These are phyloP conservation scores for Xylaria sp. DNA, from an alignment of 2,329 filamentous ascomycete species.

Conservation along the genomic window DNA sequence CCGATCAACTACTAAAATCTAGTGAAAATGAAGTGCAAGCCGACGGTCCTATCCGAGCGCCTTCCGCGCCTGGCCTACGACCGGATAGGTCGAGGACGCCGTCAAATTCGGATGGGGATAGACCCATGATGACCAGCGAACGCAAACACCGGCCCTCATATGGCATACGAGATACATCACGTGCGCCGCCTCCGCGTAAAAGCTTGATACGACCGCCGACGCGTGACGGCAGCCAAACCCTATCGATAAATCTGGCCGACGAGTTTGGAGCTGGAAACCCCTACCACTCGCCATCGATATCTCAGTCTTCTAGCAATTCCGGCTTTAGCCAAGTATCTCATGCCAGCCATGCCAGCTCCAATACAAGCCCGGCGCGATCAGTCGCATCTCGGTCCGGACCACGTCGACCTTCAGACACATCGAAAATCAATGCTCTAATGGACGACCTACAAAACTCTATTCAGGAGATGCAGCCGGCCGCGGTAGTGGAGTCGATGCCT, in stretches of 20 bases:
- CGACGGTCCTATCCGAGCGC: slow-evolving; percentile 55
- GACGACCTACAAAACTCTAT: slow-evolving; percentile 66
- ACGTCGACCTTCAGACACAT: slow-evolving; percentile 54
- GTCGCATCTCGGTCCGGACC: slow-evolving; percentile 48
- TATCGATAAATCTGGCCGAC: slow-evolving; percentile 64
- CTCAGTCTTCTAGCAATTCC: slow-evolving; percentile 72
- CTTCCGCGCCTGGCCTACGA: slow-evolving; percentile 59
- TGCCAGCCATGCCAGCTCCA: slow-evolving; percentile 69
- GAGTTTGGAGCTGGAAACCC: slow-evolving; percentile 71
- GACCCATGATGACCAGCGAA: slow-evolving; percentile 41
- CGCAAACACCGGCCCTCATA: slow-evolving; percentile 54
- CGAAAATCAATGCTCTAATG: slow-evolving; percentile 60
- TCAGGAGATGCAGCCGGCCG: slow-evolving; percentile 51
- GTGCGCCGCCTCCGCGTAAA: slow-evolving; percentile 63
- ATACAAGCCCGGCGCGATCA: slow-evolving; percentile 65
- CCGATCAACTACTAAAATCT: slow-evolving; percentile 50
- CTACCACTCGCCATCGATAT: slow-evolving; percentile 72
- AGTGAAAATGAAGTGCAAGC: slow-evolving; percentile 42
- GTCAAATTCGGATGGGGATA: slow-evolving; percentile 42
- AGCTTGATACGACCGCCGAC: slow-evolving; percentile 58
- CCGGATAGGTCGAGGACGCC: slow-evolving; percentile 51
- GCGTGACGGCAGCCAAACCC: slow-evolving; percentile 51
- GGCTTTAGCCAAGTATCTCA: slow-evolving; percentile 61
- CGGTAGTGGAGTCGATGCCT: slow-evolving; percentile 40
- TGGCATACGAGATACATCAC: slow-evolving; percentile 59